These are phyloP conservation scores for Hypomontagnella submonticulosa DNA, from an alignment of 495 filamentous ascomycete species.

Conservation along the genomic window DNA sequence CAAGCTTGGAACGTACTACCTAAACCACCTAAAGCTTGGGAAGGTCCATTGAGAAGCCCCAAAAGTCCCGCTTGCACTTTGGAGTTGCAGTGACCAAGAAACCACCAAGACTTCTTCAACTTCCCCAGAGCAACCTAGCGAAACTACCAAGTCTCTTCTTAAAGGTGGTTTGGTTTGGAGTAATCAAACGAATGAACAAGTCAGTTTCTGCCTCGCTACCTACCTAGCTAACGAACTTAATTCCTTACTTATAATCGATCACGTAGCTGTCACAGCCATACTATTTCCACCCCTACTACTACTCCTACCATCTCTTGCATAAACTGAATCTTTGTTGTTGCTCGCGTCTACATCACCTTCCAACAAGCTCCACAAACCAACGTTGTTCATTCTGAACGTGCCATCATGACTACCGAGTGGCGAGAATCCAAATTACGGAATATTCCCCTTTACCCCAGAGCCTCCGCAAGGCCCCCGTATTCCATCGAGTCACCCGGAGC, in stretches of 20 bases:
- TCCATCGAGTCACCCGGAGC: slow-evolving; percentile 80
- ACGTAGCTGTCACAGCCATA: slow-evolving; percentile 4
- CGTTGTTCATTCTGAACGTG: neutral
- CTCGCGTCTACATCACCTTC: slow-evolving; percentile 15
- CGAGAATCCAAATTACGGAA: slow-evolving; percentile 60
- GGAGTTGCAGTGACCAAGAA: slow-evolving; percentile 12
- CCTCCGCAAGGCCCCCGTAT: slow-evolving; percentile 71
- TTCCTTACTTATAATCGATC: slow-evolving; percentile 4
- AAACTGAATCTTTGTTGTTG: neutral
- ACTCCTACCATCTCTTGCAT: neutral
- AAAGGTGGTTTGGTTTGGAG: neutral
- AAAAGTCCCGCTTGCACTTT: slow-evolving; percentile 27
- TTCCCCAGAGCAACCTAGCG: neutral
- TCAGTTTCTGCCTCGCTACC: neutral
- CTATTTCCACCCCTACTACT: neutral
- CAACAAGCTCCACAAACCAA: slow-evolving; percentile 12
- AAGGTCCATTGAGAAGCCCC: slow-evolving; percentile 24
- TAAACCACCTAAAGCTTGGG: neutral
- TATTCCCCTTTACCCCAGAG: slow-evolving; percentile 66
- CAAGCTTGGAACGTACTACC: slow-evolving; percentile 28
- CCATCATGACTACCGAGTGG: slow-evolving; percentile 45
- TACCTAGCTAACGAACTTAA: neutral
- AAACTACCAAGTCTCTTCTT: slow-evolving; percentile 2
- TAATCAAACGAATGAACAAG: neutral
- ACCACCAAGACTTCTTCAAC: neutral